These are phyloP conservation scores for Capsicum baccatum DNA, from an alignment of 257 asterid species.

Conservation along the genomic window DNA sequence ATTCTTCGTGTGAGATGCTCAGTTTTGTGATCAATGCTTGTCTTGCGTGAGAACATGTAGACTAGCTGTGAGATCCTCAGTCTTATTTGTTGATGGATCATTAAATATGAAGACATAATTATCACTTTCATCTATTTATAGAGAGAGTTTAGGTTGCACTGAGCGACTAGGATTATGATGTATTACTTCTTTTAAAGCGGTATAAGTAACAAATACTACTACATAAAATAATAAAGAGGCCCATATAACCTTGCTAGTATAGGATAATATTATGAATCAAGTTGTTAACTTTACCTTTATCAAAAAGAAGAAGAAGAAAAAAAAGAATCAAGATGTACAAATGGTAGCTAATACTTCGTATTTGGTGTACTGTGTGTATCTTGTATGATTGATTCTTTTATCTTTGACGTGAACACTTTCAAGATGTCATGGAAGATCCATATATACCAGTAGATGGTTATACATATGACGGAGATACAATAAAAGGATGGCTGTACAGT, in stretches of 20 bases:
- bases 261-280: background rate
- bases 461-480: slow-evolving; percentile 92
- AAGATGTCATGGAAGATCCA: slow-evolving; percentile 96
- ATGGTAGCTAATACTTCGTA: background rate
- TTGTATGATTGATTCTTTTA: background rate
- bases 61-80: background rate
- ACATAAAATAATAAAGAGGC: background rate
- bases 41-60: background rate
- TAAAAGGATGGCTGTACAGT: slow-evolving; percentile 80
- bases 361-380: background rate
- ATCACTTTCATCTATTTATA: background rate
- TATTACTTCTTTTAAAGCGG: background rate
- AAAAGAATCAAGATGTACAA: background rate
- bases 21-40: background rate
- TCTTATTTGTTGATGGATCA: background rate
- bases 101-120: background rate
- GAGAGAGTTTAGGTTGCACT: background rate
- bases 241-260: background rate
- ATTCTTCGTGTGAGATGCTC: background rate
- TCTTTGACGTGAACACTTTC: slow-evolving; percentile 30
- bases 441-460: slow-evolving; percentile 87
- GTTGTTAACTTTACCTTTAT: background rate
- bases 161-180: background rate
- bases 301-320: no score
- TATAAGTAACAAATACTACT: background rate